These are phyloP conservation scores for Citropsis articulata DNA, from an alignment of 345 rosid genomes.

Conservation along the genomic window DNA sequence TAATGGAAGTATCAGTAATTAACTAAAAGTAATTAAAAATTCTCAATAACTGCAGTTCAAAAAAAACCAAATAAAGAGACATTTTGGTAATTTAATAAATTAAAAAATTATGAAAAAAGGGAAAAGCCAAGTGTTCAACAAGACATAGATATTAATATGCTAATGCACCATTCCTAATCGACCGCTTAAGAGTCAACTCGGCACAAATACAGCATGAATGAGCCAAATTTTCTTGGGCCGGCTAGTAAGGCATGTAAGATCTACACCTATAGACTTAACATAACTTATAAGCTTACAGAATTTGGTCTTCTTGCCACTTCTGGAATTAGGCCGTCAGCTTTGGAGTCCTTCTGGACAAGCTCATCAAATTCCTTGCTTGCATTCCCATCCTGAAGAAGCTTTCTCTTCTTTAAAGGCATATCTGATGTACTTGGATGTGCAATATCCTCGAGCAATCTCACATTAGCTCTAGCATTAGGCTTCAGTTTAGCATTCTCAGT, in stretches of 20 bases:
- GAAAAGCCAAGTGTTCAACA: neutral
- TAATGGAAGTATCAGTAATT: neutral
- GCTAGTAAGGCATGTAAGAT: neutral
- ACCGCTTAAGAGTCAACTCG: neutral
- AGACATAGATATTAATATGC: neutral
- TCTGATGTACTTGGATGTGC: constrained; percentile 18
- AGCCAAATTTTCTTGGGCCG: neutral
- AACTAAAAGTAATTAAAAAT: neutral
- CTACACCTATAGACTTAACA: neutral
- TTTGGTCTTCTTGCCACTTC: constrained; percentile 25
- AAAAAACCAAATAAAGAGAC: no score
- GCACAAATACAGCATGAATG: neutral
- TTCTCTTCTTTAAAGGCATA: constrained; percentile 39
- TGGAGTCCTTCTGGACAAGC: constrained; percentile 13
- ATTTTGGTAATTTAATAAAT: neutral
- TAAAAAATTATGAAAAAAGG: no score
- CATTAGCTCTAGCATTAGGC: constrained; percentile 19
- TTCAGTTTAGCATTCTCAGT: neutral
- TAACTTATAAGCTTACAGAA: constrained; percentile 28
- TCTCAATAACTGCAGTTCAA: neutral
- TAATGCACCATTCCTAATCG: neutral
- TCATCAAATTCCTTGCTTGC: constrained; percentile 1
- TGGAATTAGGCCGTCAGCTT: constrained; percentile 15
- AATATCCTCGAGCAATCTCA: constrained; percentile 11
- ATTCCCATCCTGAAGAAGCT: constrained; percentile 22